Base-by-base conservation (phyloP, 192 early-diverging fungal genomes). In the Jimgerdemannia lactiflua region DNA sequence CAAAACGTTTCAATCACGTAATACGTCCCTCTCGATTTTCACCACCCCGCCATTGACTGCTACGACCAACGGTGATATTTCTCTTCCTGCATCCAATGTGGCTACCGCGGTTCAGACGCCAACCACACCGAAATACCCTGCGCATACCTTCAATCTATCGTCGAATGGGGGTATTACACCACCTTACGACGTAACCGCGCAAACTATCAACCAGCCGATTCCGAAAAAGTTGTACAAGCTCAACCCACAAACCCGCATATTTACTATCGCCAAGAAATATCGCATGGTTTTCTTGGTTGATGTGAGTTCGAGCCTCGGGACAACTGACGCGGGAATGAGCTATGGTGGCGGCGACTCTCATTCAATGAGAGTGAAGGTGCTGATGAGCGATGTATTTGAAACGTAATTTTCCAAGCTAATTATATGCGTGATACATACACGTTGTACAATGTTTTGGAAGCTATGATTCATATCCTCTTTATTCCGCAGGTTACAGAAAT, bases 261-360 rank as follows among this genome's bases (percentile, higher is more conserved):
- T 88, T 14, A 81, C 80, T 7, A 70, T 92, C 64, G 84, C 86
- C 43, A 76, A 82, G 29, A 80, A 90, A 75, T 88, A 94, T 71
- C 79, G 89, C 1, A 80, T 92, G 39, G 89, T 91, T 3, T 89
- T 94, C 74, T 79, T 94, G 67, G 80, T 95, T 59, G 93, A 95
- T 77, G 81, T 91, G 39, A 88, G 84, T 10, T 88, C 92, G 1
- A 91, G 89, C 67, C 87, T 95, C 78, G 84, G 90, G 17, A 89
- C 89, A 3, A 84, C 88, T 4, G 87, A 90, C 54, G 76, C 77
- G 11, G 72, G 66, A 8, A 75, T 80, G 11, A 78, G 71, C 41
- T 64, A 59, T 59, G 49, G 14, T 6, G 6, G 8, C 49, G 14
- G 49, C 14, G 49, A 59, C 14, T 6, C 6, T 14, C 14, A 59